These are phyloP conservation scores for Cadophora malorum DNA, from an alignment of 2,329 filamentous ascomycete species.

Conservation along the genomic window DNA sequence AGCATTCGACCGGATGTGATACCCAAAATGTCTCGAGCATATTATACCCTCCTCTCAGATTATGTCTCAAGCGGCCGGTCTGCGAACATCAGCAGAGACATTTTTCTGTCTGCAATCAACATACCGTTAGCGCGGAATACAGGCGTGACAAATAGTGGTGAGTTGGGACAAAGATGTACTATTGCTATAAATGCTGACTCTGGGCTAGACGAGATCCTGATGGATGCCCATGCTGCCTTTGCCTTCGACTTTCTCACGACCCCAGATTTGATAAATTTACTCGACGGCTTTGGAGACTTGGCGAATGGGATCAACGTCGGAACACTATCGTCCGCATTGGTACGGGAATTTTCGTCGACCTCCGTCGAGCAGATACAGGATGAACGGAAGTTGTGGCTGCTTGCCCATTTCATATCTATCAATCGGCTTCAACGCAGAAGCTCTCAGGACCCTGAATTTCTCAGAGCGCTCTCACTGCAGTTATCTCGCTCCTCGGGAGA, in stretches of 20 bases:
- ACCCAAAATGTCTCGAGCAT: constrained; percentile 37
- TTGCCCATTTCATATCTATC: constrained; percentile 71
- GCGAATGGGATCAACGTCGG: constrained; percentile 38
- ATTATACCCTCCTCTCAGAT: constrained; percentile 42
- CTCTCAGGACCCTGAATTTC: constrained; percentile 50
- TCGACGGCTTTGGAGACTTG: constrained; percentile 38
- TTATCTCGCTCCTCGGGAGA: constrained; percentile 58
- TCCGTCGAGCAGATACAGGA: constrained; percentile 33
- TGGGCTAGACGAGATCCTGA: constrained; percentile 29
- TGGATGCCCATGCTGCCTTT: constrained; percentile 41
- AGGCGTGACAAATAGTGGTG: constrained; percentile 29
- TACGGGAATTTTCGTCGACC: constrained; percentile 36
- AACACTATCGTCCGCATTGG: constrained; percentile 40
- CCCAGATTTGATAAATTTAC: constrained; percentile 37
- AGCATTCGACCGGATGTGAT: constrained; percentile 36
- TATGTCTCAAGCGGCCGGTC: constrained; percentile 28
- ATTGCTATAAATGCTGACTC: constrained; percentile 22
- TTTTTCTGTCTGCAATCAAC: constrained; percentile 38
- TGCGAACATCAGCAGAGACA: constrained; percentile 25
- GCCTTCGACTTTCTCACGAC: constrained; percentile 43
- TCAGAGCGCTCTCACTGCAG: constrained; percentile 61
- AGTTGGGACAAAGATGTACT: constrained; percentile 1
- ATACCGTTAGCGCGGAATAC: constrained; percentile 34
- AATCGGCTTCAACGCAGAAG: constrained; percentile 50
- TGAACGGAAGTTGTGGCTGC: constrained; percentile 62